phyloP scores from a whole-genome alignment of 2,329 filamentous ascomycete genomes.

The Claviceps sp. region DNA sequence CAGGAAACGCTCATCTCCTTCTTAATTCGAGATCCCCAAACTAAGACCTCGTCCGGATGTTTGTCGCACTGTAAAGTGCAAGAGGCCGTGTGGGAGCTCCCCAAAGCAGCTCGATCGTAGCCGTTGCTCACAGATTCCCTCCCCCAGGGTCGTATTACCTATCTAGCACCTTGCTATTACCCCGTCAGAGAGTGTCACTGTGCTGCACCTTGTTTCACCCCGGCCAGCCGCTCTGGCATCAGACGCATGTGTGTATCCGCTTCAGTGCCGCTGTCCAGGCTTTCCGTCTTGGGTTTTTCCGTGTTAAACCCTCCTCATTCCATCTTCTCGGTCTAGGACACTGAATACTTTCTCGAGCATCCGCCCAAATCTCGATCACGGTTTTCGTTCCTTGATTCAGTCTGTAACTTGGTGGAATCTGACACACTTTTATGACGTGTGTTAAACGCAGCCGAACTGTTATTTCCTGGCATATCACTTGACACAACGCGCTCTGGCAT shows the following conservation, averaged over 20 bases:
- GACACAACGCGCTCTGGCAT: no score
- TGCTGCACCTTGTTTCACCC: conserved; percentile 39
- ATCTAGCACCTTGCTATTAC: conserved; percentile 8
- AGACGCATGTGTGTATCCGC: conserved; percentile 2
- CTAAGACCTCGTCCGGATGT: conserved; percentile 11
- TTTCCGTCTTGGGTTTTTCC: background rate
- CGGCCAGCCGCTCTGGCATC: conserved; percentile 20
- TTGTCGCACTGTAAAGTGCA: conserved; percentile 21
- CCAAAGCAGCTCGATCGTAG: conserved; percentile 22
- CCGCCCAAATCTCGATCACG: background rate
- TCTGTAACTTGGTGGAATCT: background rate
- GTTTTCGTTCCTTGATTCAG: background rate
- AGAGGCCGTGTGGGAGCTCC: conserved; percentile 15
- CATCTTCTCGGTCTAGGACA: background rate
- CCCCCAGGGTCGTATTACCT: conserved; percentile 35
- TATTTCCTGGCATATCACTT: no score
- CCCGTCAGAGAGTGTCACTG: conserved; percentile 28
- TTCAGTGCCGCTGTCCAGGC: conserved; percentile 1
- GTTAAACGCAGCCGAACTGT: no score
- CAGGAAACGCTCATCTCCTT: conserved; percentile 4
- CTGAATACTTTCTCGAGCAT: background rate
- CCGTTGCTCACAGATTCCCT: conserved; percentile 25
- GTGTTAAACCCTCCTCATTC: background rate
- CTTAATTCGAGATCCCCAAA: background rate
- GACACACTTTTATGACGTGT: background rate